Percentiles rank a stretch among this genome's conserved stretches.
phyloP scores from a whole-genome alignment of 345 rosid genomes.

The Combretum micranthum region DNA sequence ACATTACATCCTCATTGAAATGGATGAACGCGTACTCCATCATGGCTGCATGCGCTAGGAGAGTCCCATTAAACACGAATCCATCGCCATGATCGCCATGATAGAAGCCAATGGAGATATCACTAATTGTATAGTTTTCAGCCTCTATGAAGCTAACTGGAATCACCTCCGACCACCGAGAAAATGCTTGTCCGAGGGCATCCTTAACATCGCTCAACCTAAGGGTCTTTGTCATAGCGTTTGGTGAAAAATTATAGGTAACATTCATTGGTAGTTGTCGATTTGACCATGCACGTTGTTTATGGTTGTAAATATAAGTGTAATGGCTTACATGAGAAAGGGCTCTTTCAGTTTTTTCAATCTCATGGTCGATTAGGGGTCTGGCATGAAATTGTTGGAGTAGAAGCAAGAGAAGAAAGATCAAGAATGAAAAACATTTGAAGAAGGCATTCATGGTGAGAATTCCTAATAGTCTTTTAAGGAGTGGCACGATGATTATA shows the following conservation, averaged over 20 bases:
- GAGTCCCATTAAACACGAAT: background rate
- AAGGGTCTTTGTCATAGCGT: background rate
- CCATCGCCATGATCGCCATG: constrained; percentile 2
- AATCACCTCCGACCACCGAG: constrained; percentile 3
- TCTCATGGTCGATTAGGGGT: no score
- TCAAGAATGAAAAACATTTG: no score
- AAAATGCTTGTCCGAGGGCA: background rate
- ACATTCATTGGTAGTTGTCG: background rate
- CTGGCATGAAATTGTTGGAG: no score
- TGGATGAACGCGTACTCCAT: background rate
- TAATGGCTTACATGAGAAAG: no score
- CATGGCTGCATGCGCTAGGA: background rate
- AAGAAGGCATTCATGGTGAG: no score
- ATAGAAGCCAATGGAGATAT: constrained; percentile 6
- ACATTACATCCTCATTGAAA: background rate
- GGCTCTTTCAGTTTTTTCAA: no score
- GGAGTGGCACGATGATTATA: no score
- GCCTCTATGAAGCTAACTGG: constrained; percentile 1
- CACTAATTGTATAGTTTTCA: background rate
- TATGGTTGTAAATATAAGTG: no score
- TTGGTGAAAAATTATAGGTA: background rate
- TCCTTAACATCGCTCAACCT: background rate
- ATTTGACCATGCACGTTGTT: background rate
- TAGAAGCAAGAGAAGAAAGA: no score
- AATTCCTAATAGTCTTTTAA: no score